Conservation (phyloP, 2,329 filamentous ascomycete genomes). For the Fusarium sp. region DNA sequence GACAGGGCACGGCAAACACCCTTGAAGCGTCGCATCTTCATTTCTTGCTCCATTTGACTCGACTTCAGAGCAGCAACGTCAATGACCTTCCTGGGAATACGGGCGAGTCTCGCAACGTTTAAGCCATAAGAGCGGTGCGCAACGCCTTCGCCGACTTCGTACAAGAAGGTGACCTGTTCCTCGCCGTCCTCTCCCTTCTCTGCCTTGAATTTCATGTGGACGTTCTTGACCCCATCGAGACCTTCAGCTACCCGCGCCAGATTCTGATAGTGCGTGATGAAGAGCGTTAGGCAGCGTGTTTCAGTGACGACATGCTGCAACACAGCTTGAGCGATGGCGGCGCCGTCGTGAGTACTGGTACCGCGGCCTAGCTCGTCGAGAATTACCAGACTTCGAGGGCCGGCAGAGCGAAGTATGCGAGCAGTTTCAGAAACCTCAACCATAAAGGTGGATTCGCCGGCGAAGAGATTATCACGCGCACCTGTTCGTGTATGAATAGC, state of each 20-base stretch:
- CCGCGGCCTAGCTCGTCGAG: constrained; percentile 95
- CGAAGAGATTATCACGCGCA: constrained; percentile 94
- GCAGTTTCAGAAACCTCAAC: constrained; percentile 95
- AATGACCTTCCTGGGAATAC: constrained; percentile 80
- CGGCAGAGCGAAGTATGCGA: constrained; percentile 90
- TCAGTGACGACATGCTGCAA: constrained; percentile 84
- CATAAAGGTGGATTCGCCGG: constrained; percentile 97
- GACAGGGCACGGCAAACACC: constrained; percentile 59
- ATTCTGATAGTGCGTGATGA: constrained; percentile 98
- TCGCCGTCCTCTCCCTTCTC: constrained; percentile 62
- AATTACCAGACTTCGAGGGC: constrained; percentile 85
- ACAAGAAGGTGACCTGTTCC: constrained; percentile 91
- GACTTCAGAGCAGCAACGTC: constrained; percentile 86
- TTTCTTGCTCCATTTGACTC: constrained; percentile 80
- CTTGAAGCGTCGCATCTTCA: constrained; percentile 71
- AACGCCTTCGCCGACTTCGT: constrained; percentile 90
- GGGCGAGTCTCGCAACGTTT: constrained; percentile 90
- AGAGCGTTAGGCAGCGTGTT: constrained; percentile 83
- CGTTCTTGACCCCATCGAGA: constrained; percentile 80
- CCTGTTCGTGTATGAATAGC: constrained; percentile 97
- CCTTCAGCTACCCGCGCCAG: constrained; percentile 77
- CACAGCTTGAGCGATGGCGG: constrained; percentile 94
- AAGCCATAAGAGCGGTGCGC: constrained; percentile 95
- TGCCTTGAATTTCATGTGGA: constrained; percentile 89
- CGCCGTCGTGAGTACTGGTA: constrained; percentile 94